Percentiles rank a stretch among this genome's conserved stretches.
These are phyloP conservation scores for Penicillium janthinellum DNA, from an alignment of 2,329 filamentous ascomycete species.

Conservation along the genomic window DNA sequence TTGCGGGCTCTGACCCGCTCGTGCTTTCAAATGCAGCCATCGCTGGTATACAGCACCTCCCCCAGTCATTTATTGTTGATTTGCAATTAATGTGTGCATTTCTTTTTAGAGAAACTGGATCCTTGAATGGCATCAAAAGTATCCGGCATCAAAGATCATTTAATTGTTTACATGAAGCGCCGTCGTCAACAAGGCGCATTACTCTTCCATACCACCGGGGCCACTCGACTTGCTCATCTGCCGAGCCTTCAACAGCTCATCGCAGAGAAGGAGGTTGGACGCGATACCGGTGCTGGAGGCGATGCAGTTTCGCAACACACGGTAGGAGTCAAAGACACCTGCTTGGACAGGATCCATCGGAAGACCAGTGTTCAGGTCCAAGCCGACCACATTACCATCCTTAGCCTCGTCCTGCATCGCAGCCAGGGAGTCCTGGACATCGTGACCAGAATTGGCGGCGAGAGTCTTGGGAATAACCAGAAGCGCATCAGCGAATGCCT, in stretches of 20 bases:
- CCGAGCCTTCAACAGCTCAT: conserved; percentile 94
- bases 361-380: conserved; percentile 83
- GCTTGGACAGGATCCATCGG: conserved; percentile 93
- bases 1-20: neutral
- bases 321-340: conserved; percentile 94
- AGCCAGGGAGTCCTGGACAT: conserved; percentile 92
- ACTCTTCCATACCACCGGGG: conserved; percentile 48
- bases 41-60: neutral
- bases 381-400: conserved; percentile 81
- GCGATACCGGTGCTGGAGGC: conserved; percentile 94
- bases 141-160: conserved; percentile 17
- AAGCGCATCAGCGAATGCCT: conserved; percentile 91
- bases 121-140: conserved; percentile 15
- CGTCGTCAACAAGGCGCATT: conserved; percentile 32
- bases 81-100: conserved; percentile 19
- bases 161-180: conserved; percentile 30
- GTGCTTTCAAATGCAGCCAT: neutral
- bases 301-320: conserved; percentile 89
- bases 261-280: conserved; percentile 90
- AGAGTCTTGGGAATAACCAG: conserved; percentile 96
- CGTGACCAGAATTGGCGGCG: conserved; percentile 92
- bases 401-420: conserved; percentile 80
- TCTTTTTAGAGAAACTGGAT: conserved; percentile 22
- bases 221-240: conserved; percentile 71
- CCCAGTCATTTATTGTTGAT: neutral